These are phyloP conservation scores for Pseudogymnoascus sp. DNA, from an alignment of 2,329 filamentous ascomycete genomes.

Conservation along the genomic window DNA sequence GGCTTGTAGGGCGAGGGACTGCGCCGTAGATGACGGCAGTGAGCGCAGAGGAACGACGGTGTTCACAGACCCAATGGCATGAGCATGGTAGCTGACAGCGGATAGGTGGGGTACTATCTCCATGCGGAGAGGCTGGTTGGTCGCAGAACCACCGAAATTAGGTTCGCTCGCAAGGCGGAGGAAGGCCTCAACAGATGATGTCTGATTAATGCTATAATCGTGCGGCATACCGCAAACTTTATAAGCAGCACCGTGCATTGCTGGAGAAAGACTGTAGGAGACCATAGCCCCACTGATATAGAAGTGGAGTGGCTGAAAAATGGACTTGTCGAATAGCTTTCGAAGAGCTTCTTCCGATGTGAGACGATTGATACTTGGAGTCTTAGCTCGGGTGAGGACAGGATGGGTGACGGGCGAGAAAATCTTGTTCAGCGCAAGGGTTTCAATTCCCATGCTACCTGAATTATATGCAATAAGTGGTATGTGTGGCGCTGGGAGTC, in stretches of 20 bases:
- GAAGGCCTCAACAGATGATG: constrained; percentile 54
- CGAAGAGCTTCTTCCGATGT: constrained; percentile 47
- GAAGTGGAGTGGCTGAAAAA: constrained; percentile 62
- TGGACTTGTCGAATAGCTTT: constrained; percentile 59
- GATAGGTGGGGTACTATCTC: constrained; percentile 59
- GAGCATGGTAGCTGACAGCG: constrained; percentile 63
- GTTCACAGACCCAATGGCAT: constrained; percentile 69
- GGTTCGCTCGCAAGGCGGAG: constrained; percentile 56
- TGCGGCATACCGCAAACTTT: constrained; percentile 62
- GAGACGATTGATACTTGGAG: not conserved
- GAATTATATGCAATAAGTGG: constrained; percentile 47
- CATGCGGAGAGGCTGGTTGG: constrained; percentile 68
- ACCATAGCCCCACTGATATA: constrained; percentile 69
- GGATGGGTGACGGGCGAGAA: constrained; percentile 49
- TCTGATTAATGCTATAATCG: constrained; percentile 57
- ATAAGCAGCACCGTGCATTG: constrained; percentile 70
- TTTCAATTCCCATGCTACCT: constrained; percentile 46
- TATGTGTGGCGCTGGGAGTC: constrained; percentile 17
- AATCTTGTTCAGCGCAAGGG: constrained; percentile 49
- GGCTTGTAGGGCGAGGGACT: constrained; percentile 28
- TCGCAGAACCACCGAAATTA: constrained; percentile 63
- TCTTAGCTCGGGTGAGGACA: constrained; percentile 22
- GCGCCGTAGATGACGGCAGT: constrained; percentile 42
- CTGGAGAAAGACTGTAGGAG: constrained; percentile 65
- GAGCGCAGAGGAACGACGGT: constrained; percentile 65